A percentile compares a stretch with the other conserved stretches of the same genome.
phyloP scores from a whole-genome alignment of 2,329 filamentous ascomycete species.

The Diplodia corticola region DNA sequence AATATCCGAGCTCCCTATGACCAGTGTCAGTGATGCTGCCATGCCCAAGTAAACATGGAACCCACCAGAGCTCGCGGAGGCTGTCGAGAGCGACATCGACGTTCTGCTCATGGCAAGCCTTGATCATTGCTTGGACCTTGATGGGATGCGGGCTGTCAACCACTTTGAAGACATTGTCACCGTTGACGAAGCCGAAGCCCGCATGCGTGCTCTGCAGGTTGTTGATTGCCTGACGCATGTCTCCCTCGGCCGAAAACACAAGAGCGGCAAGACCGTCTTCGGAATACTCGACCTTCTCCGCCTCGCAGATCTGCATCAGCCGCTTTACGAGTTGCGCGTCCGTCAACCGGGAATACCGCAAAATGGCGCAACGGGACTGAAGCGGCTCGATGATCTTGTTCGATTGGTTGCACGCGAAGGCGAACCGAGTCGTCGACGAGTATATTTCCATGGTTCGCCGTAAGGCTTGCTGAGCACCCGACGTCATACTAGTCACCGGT shows the following conservation, averaged over 20 bases:
- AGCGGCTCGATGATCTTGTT: slow-evolving; percentile 99
- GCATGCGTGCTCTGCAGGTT: slow-evolving; percentile 92
- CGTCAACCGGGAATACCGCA: slow-evolving; percentile 88
- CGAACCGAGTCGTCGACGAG: slow-evolving; percentile 92
- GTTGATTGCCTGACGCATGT: slow-evolving; percentile 99
- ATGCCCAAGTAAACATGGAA: slow-evolving; percentile 4
- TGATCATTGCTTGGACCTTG: slow-evolving; percentile 98
- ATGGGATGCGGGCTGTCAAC: slow-evolving; percentile 97
- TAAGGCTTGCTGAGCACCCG: slow-evolving; percentile 91
- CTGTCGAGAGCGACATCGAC: slow-evolving; percentile 84
- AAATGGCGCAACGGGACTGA: slow-evolving; percentile 92
- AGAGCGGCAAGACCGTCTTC: slow-evolving; percentile 95
- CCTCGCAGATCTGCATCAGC: slow-evolving; percentile 86
- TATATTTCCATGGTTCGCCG: slow-evolving; percentile 99
- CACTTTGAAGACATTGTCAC: slow-evolving; percentile 96
- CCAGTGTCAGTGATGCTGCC: background rate
- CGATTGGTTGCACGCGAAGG: slow-evolving; percentile 96
- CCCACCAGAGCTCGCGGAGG: slow-evolving; percentile 83
- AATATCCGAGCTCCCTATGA: slow-evolving; percentile 79
- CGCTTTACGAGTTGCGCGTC: slow-evolving; percentile 91
- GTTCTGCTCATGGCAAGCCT: slow-evolving; percentile 90
- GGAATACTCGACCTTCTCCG: slow-evolving; percentile 84
- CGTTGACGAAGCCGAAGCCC: slow-evolving; percentile 94
- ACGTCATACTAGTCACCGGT: slow-evolving; percentile 69
- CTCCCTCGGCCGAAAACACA: slow-evolving; percentile 94